Evolutionary conservation across 305 asterid species (phyloP), one percentile per base, ranked within the genome.

Genomic region (Striga hermonthica): DNA sequence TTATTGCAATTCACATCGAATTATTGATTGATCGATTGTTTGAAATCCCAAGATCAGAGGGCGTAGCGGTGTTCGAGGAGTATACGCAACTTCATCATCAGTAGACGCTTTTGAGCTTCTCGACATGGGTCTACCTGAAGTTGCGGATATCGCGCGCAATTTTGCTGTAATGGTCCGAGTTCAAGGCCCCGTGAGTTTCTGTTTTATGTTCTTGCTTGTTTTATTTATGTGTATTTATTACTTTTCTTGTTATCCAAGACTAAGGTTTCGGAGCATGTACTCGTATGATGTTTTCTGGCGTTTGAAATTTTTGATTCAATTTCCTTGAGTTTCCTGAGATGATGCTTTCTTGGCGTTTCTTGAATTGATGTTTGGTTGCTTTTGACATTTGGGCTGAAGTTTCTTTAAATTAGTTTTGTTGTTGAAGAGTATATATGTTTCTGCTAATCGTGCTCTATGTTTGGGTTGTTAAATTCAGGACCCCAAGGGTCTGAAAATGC

Each of bases 401-500:
- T 22, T 22, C 31, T 22, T 22, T 1, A 22, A 22, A 22, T 22
- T 22, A 22, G 31, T 22, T 22, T 22, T 22, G 31, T 22, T 22
- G 31, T 22, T 22, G 31, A 22, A 22, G 31, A 0, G 31, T 22
- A 22, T 22, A 22, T 1, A 22, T 22, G 31, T 22, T 22, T 22
- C 2, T 22, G 31, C 31, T 22, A 22, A 22, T 22, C 2, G 31
- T 22, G 1, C 31, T 22, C 2, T 22, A 0, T 22, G 31, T 22
- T 22, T 1, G 31, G 31, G 31, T 22, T 61, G 0, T 55, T 65
- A 43, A 16, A 64, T 69, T 70, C 84, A 93, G 98, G 98, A 93
- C 72, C 98, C 98, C 7, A 93, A 93, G 81, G 97, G 97, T 38
- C 76, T 88, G 14, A 93, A 90, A 78, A 90, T 90, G 96, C 82